Conservation (phyloP, 257 asterid genomes). For the Oldenlandia corymbosa region DNA sequence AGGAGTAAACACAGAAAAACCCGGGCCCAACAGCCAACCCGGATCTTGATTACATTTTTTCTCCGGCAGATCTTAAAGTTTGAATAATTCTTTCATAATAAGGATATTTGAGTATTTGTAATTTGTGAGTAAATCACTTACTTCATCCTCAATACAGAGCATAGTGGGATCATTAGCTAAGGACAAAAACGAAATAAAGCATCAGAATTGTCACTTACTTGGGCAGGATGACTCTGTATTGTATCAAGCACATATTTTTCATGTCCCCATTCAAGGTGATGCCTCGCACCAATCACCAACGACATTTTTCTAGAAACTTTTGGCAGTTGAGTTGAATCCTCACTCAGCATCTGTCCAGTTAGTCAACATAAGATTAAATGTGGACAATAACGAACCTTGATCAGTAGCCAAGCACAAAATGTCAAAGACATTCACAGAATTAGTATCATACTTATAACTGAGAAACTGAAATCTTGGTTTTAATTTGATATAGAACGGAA, state of each 20-base stretch:
- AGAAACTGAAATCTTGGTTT: not conserved
- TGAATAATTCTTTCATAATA: not conserved
- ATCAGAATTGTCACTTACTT: constrained; percentile 49
- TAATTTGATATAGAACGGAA: too few species aligned
- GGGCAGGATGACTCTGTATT: constrained; percentile 91
- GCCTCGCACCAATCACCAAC: constrained; percentile 80
- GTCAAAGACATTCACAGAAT: not conserved
- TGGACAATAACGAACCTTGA: not conserved
- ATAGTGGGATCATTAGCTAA: not conserved
- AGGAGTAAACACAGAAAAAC: too few species aligned
- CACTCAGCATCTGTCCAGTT: constrained; percentile 62
- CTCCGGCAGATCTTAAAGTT: too few species aligned
- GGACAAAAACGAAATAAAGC: not conserved
- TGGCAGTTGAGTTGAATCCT: constrained; percentile 44
- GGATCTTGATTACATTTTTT: too few species aligned
- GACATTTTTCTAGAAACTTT: constrained; percentile 66
- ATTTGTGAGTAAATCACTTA: not conserved
- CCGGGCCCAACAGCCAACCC: too few species aligned
- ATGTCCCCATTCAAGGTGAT: constrained; percentile 95
- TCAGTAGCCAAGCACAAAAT: not conserved
- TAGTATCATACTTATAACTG: not conserved
- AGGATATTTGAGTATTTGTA: too few species aligned
- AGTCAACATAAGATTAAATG: not conserved
- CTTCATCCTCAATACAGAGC: not conserved
- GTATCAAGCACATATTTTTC: constrained; percentile 80